phyloP scores from a whole-genome alignment of 2,329 filamentous ascomycete species.

The Penicillium sp. region DNA sequence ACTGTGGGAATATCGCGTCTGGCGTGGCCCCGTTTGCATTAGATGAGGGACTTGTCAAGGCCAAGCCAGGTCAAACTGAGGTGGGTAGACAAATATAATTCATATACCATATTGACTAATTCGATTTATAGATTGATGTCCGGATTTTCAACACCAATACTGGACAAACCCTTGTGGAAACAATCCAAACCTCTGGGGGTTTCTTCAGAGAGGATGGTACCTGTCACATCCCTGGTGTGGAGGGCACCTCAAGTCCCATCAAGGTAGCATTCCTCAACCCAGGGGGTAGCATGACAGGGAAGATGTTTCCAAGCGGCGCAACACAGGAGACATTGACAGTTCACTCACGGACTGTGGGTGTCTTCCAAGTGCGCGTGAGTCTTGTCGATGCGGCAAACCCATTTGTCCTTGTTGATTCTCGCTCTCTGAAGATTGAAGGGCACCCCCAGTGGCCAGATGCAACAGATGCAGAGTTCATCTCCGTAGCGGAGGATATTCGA shows the following conservation, averaged over 20 bases:
- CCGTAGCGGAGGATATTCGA: slow-evolving; percentile 56
- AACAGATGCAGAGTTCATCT: slow-evolving; percentile 31
- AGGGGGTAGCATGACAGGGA: slow-evolving; percentile 62
- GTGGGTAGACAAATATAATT: slow-evolving; percentile 4
- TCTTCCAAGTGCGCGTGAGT: slow-evolving; percentile 46
- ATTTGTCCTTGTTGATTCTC: slow-evolving; percentile 58
- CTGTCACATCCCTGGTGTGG: slow-evolving; percentile 63
- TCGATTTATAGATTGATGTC: slow-evolving; percentile 47
- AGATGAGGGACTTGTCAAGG: slow-evolving; percentile 52
- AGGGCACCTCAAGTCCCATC: slow-evolving; percentile 56
- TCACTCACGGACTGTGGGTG: slow-evolving; percentile 46
- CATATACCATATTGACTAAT: slow-evolving; percentile 13
- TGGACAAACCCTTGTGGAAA: slow-evolving; percentile 57
- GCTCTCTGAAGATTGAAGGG: slow-evolving; percentile 44
- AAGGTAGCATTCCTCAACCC: slow-evolving; percentile 61
- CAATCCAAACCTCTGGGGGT: slow-evolving; percentile 52
- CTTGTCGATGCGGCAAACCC: slow-evolving; percentile 65
- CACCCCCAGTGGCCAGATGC: neutral
- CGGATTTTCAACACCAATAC: slow-evolving; percentile 70
- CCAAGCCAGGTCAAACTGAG: slow-evolving; percentile 22
- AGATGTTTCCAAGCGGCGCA: slow-evolving; percentile 59
- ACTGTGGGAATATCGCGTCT: slow-evolving; percentile 70
- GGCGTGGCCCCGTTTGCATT: slow-evolving; percentile 64
- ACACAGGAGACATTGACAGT: slow-evolving; percentile 11
- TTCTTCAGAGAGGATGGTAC: slow-evolving; percentile 44